Conservation (phyloP, 2,329 filamentous ascomycete genomes). For the Penicillium glabrum region DNA sequence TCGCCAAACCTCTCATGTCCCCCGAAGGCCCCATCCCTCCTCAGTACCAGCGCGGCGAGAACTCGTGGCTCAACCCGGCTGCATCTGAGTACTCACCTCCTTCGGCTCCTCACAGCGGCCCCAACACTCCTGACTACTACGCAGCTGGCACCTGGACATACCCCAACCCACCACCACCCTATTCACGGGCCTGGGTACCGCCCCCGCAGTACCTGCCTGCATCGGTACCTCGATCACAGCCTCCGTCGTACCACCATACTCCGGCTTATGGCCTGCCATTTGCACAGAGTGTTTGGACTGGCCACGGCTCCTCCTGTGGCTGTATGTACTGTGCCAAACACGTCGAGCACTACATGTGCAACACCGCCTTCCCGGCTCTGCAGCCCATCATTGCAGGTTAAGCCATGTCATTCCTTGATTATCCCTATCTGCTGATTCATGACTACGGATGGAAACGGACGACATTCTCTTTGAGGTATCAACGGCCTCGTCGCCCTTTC, state of each 20-base stretch:
- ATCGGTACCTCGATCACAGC: conserved; percentile 42
- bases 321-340: conserved; percentile 51
- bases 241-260: conserved; percentile 49
- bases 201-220: conserved; percentile 37
- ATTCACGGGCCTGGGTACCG: conserved; percentile 41
- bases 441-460: conserved; percentile 9
- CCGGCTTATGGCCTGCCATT: conserved; percentile 50
- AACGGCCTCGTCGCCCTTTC: not conserved
- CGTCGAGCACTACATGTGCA: conserved; percentile 51
- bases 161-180: conserved; percentile 41
- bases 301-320: conserved; percentile 47
- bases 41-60: conserved; percentile 54
- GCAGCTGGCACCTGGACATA: conserved; percentile 45
- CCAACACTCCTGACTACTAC: conserved; percentile 50
- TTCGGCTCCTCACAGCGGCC: conserved; percentile 49
- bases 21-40: conserved; percentile 50
- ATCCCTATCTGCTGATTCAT: conserved; percentile 7
- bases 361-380: conserved; percentile 43
- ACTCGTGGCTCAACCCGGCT: conserved; percentile 51
- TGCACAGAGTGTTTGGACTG: conserved; percentile 48
- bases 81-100: conserved; percentile 54
- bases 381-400: conserved; percentile 48
- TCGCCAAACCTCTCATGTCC: conserved; percentile 52
- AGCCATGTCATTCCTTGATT: conserved; percentile 5
- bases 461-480: not conserved